Evolutionary conservation across 1,139 yeast genomes (phyloP), one percentile per base, ranked within the genome.

Genomic region (Candida sojae): DNA sequence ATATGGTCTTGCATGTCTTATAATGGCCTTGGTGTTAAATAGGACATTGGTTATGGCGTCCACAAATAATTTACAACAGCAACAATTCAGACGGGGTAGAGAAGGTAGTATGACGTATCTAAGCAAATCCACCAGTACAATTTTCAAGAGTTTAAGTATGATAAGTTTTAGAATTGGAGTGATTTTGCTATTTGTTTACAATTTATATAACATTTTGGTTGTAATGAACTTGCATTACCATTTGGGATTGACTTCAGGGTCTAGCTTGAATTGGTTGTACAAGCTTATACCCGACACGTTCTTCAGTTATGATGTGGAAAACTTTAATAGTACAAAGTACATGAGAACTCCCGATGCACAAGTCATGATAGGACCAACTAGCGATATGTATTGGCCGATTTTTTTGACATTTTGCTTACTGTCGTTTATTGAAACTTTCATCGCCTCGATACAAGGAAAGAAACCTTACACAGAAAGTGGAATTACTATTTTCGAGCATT

Each of bases 401-500:
- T 87, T 83, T 56, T 60, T 84, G 44, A 69, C 82, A 1, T 71
- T 84, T 47, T 86, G 93, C 59, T 63, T 80, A 23, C 83, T 85
- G 62, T 82, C 84, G 57, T 82, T 84, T 51, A 68, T 84, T n/a
- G 93, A 88, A 61, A 84, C 90, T 0, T 84, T 87, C 55, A 71
- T 83, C 1, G 75, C 88, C 6, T 82, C 82, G 17, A 73, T 84
- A 3, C 77, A 78, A 48, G 89, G 88, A 6, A 66, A 67, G 32
- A 73, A 75, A 42, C 88, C 90, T 1, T 75, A 77, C 48, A 77
- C 82, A 8, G 93, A 86, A 54, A 77, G 86, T 8, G 91, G 91
- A 0, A 70, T 86, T 55, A 84, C 93, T 0, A 66, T 86, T 31
- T 86, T 87, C 62, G 95, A 87, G 59, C 86, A 83, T 58, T 84